Percentiles rank a stretch among this genome's conserved stretches.
These are phyloP conservation scores for Saturnispora quitensis DNA, from an alignment of 805 yeast species.

Conservation along the genomic window DNA sequence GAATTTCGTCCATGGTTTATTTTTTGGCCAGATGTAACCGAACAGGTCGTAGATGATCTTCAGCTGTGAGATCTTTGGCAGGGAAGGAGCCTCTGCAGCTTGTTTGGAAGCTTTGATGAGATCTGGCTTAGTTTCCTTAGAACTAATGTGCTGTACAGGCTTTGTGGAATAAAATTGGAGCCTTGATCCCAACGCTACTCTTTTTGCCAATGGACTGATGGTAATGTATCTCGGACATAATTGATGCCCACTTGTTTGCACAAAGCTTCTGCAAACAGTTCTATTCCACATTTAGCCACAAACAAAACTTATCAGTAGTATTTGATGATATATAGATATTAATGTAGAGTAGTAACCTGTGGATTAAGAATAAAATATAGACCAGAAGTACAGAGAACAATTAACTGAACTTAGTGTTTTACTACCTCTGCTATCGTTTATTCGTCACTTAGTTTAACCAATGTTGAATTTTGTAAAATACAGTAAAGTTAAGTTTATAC, in stretches of 20 bases:
- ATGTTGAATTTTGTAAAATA: not conserved
- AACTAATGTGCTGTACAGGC: not conserved
- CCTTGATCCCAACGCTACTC: not conserved
- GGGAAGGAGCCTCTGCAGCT: slow-evolving; percentile 10
- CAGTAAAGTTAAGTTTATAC: too few species aligned
- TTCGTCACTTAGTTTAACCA: not conserved
- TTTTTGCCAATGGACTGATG: not conserved
- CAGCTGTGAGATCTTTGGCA: slow-evolving; percentile 32
- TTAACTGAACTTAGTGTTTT: too few species aligned
- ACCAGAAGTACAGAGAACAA: not conserved
- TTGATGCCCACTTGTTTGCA: not conserved
- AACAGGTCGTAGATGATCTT: slow-evolving; percentile 56
- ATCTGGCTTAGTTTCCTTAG: slow-evolving; percentile 11
- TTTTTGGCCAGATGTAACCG: slow-evolving; percentile 74
- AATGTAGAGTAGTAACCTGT: not conserved
- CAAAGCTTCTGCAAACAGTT: not conserved
- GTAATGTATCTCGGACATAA: not conserved
- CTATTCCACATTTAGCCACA: not conserved
- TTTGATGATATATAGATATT: too few species aligned
- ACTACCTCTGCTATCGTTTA: too few species aligned
- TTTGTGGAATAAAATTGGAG: not conserved
- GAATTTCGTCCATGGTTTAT: slow-evolving; percentile 52
- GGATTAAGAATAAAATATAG: too few species aligned
- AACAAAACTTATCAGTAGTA: not conserved
- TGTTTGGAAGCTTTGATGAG: slow-evolving; percentile 12